phyloP scores from a whole-genome alignment of 768 basidiomycete genomes.

The Boletus insuetus region DNA sequence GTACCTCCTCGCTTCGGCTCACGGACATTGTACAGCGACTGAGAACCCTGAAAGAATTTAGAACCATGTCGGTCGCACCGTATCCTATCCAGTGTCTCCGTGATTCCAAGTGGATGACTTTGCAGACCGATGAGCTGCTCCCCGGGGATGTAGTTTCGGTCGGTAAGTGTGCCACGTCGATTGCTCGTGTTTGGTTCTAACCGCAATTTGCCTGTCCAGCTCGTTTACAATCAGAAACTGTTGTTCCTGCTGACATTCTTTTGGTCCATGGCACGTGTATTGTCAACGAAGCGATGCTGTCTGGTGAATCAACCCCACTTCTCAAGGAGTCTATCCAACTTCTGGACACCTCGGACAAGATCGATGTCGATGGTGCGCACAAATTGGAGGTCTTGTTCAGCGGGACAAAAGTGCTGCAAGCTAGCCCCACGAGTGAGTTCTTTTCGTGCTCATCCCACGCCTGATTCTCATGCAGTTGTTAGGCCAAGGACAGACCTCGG shows the following conservation, averaged over 20 bases:
- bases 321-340: slow-evolving; percentile 94
- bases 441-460: rapidly evolving
- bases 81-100: slow-evolving; percentile 84
- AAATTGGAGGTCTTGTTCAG: slow-evolving; percentile 90
- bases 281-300: slow-evolving; percentile 99
- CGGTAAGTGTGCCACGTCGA: slow-evolving; percentile 44
- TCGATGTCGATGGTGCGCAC: slow-evolving; percentile 86
- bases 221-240: slow-evolving; percentile 74
- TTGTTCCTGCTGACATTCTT: slow-evolving; percentile 90
- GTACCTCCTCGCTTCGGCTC: background rate
- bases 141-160: slow-evolving; percentile 90
- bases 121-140: slow-evolving; percentile 84
- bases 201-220: slow-evolving; percentile 35
- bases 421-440: slow-evolving; percentile 44
- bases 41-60: slow-evolving; percentile 88
- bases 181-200: background rate
- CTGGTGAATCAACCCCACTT: slow-evolving; percentile 95
- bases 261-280: slow-evolving; percentile 92
- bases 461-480: background rate
- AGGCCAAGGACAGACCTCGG: slow-evolving; percentile 36
- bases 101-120: slow-evolving; percentile 71
- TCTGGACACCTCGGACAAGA: slow-evolving; percentile 64
- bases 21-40: slow-evolving; percentile 59
- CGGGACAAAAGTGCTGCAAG: slow-evolving; percentile 95
- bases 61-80: slow-evolving; percentile 93